Evolutionary conservation across 345 rosid genomes (phyloP).

Genomic region (Barbarea vulgaris): DNA sequence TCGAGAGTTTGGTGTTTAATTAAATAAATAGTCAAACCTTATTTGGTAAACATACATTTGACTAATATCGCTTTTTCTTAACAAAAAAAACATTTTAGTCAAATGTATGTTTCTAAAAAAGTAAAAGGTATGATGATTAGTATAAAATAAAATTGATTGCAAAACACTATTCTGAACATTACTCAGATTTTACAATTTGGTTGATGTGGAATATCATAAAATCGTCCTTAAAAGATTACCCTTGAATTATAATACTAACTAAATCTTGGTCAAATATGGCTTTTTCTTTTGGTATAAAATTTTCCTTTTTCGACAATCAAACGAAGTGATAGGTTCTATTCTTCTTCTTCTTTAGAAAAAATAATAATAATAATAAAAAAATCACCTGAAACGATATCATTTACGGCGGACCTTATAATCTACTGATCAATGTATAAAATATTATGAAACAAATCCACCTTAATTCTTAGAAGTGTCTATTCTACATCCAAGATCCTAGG

Average conservation of each 20-base stretch:
- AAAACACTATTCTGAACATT: conserved; percentile 15
- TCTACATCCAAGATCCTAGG: not conserved
- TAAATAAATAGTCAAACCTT: conserved; percentile 3
- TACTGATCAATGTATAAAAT: not conserved
- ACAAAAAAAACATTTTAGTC: not conserved
- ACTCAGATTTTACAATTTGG: conserved; percentile 23
- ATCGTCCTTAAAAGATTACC: not conserved
- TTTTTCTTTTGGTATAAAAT: not conserved
- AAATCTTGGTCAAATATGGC: conserved; percentile 27
- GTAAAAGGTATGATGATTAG: conserved; percentile 1
- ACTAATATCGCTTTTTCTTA: too few species aligned
- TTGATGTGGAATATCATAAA: not conserved
- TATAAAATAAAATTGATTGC: conserved; percentile 3
- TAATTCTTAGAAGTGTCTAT: conserved; percentile 4
- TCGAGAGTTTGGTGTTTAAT: not conserved
- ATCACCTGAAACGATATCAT: not conserved
- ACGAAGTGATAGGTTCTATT: not conserved
- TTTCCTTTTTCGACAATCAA: not conserved
- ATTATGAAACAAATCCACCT: not conserved
- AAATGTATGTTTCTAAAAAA: not conserved
- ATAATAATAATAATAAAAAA: not conserved
- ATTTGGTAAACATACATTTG: too few species aligned
- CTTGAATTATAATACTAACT: not conserved
- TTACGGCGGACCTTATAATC: not conserved
- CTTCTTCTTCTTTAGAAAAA: too few species aligned